Evolutionary conservation across 2,329 filamentous ascomycete genomes (phyloP), one percentile per base, ranked within the genome.

Genomic region (Nigrospora sphaerica): DNA sequence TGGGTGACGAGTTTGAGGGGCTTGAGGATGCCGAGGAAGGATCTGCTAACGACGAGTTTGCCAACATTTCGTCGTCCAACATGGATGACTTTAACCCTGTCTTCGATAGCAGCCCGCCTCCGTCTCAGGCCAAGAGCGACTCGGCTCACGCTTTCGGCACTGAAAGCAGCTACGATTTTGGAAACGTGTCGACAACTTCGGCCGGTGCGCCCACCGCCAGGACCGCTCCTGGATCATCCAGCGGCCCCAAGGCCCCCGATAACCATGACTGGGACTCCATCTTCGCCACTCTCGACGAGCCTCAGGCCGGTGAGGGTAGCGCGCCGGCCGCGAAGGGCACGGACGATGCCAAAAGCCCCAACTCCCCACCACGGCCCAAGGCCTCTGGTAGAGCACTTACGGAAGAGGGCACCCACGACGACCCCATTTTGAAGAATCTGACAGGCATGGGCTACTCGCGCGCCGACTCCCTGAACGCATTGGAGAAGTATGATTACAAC

Each of bases 401-500:
- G 39, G 78, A 82, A 44, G 81, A 83, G 17, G 86, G 86, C 4
- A 86, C 86, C 58, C 88, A 95, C 58, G 92, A 97, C 60, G 92
- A 97, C 61, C 86, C 89, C 10, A 92, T 95, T 47, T 70, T 97
- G 54, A 95, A 95, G 73, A 84, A 90, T 56, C 66, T 97, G 60
- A 95, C 88, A 1, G 77, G 80, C 11, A 95, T 97, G 90, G 92
- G 92, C 1, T 97, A 95, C 62, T 69, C 81, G 5, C 77, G 92
- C 31, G 71, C 74, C 9, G 82, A 88, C 43, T 86, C 89, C 14
- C 70, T 96, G 33, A 74, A 75, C 42, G 92, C 93, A 19, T 70
- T 97, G 62, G 92, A 97, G 73, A 91, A 92, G 65, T 95, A 87
- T 63, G 90, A 97, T 69, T 96, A 97, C 68, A 93, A 96, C 65